Base-by-base conservation (phyloP, 1,284 basidiomycete genomes). In the Pseudozyma tsukubaensis region DNA sequence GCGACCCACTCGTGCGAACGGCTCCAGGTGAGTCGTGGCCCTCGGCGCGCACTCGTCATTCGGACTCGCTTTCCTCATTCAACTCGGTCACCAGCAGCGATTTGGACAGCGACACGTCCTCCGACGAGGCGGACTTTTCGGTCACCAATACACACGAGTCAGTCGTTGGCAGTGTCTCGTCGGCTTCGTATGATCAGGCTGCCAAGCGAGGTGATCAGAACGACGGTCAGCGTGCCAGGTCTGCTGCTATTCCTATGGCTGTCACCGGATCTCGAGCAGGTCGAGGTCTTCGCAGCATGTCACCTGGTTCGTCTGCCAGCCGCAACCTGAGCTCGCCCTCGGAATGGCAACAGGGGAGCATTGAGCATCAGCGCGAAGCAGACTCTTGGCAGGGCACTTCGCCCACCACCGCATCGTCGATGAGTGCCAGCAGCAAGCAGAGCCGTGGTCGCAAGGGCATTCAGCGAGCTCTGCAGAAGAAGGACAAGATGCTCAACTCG, bases 401-500 rank as follows among this genome's bases (percentile, higher is more conserved):
- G 19, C 70, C 64, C 19, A 63, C 59, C 59, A 72, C 59, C 5
- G 62, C 64, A 12, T 54, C 58, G 32, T 65, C 64, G 29, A 0
- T 48, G n/a, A 72, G 55, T 45, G 51, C 68, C 11, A 67, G 52
- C 60, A 72, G 63, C 59, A 66, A 68, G 37, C 53, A 59, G 49
- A 56, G 59, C 16, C 59, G 60, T n/a, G 56, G 64, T 34, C 56
- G 68, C 49, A 73, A 64, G 21, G 73, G 71, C 5, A 44, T 72
- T 14, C 63, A 64, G 35, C 53, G 52, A 19, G 69, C 66, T 18
- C 49, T 72, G 32, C 60, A 63, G 56, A 77, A 67, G 57, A 77
- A 72, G 59, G 75, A 77, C 56, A 74, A 73, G 64, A 61, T 67
- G 61, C 53, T 79, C 49, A 66, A 45, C 52, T 72, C 63, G 11